Base-by-base conservation (phyloP, 352 stramenopile genomes). In the Plasmopara muralis region DNA sequence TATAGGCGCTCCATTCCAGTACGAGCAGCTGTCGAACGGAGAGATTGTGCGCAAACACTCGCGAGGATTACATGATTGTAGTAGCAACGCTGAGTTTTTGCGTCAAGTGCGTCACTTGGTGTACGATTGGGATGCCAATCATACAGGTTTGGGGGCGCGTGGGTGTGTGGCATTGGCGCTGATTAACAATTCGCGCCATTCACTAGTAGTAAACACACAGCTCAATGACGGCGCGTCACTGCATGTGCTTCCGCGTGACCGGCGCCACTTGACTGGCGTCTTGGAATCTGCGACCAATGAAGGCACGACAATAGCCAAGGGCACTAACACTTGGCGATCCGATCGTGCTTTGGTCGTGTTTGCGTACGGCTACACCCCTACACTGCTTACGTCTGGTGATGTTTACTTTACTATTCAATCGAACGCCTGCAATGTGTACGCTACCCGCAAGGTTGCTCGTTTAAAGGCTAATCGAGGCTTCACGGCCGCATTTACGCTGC, bases 81-180 rank as follows among this genome's bases (percentile, higher is more conserved):
- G 46, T 30, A 89, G 65, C 7, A 75, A 63, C 31, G 57, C 68
- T 0, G 59, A 87, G 42, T 87, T 89, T 42, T 41, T 87, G 41
- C 62, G 73, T 14, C 72, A 88, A 44, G 54, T 89, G 29, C 68
- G 78, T 9, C 83, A 93, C 42, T 60, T 93, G 8, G 80, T 92
- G 4, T 93, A 83, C 51, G 81, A 92, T 48, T 92, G 82, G 80
- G 80, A 93, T 47, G 80, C 77, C 35, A 91, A 93, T 57, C 83
- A 93, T 53, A 90, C 76, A 2, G 83, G 83, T 0, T 60, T 93
- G 0, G 83, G 86, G 35, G 83, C 83, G 7, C 77, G 83, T 39
- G 80, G 75, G 6, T 93, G 83, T 48, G 74, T 93, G 7, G 83
- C 65, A 7, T 60, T 93, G 15, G 83, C 70, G 0, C 59, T 93